Evolutionary conservation across 2,329 filamentous ascomycete genomes (phyloP).

Genomic region (Metarhizium brunneum): DNA sequence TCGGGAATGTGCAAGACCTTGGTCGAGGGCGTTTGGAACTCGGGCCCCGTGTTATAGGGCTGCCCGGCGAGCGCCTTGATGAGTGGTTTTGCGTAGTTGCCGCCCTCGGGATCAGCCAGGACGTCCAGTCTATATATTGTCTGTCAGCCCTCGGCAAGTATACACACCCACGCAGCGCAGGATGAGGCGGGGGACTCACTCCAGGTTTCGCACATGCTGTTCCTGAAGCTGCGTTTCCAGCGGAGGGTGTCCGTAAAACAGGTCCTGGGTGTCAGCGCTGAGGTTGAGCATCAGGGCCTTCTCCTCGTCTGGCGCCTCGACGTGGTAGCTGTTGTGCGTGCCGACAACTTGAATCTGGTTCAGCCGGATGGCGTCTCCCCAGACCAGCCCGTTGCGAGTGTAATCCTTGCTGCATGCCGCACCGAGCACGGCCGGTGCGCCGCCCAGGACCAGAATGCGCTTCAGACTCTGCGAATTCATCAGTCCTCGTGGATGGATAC

Average conservation of each 20-base stretch:
- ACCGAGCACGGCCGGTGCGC: not conserved
- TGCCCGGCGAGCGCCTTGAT: slow-evolving; percentile 31
- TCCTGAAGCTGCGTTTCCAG: slow-evolving; percentile 34
- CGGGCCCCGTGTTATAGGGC: slow-evolving; percentile 26
- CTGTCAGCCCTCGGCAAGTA: no score
- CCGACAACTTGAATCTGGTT: slow-evolving; percentile 43
- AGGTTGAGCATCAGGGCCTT: slow-evolving; percentile 28
- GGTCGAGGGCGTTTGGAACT: slow-evolving; percentile 31
- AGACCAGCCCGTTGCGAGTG: slow-evolving; percentile 20
- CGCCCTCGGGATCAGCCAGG: slow-evolving; percentile 37
- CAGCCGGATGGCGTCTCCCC: slow-evolving; percentile 30
- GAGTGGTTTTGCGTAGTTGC: slow-evolving; percentile 34
- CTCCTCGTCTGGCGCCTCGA: slow-evolving; percentile 32
- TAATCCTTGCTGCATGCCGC: slow-evolving; percentile 6
- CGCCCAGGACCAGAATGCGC: not conserved
- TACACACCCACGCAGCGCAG: no score
- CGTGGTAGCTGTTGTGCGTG: slow-evolving; percentile 43
- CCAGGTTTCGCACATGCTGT: slow-evolving; percentile 36
- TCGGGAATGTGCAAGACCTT: slow-evolving; percentile 44
- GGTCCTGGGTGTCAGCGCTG: slow-evolving; percentile 26
- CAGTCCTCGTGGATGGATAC: no score
- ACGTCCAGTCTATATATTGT: slow-evolving; percentile 26
- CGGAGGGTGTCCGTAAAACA: slow-evolving; percentile 37
- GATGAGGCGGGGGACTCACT: slow-evolving; percentile 14
- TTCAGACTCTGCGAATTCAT: not conserved